phyloP scores from a whole-genome alignment of 805 yeast species.

The Kregervanrija fluxuum region DNA sequence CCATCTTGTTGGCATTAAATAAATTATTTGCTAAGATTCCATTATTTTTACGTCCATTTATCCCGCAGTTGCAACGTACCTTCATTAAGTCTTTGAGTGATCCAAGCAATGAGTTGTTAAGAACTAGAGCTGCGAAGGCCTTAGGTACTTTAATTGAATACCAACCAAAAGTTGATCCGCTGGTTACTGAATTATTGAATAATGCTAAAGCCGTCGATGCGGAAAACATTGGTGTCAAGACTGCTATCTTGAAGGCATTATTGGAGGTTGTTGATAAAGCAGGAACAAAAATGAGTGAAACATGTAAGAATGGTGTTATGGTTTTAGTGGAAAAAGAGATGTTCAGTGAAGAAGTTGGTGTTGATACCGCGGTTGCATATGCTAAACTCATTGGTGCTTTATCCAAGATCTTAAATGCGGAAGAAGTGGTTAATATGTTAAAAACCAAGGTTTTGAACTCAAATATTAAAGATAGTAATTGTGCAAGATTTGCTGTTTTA shows the following conservation, averaged over 20 bases:
- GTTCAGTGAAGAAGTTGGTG: conserved; percentile 25
- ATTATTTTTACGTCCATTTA: conserved; percentile 84
- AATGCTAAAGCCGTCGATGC: conserved; percentile 56
- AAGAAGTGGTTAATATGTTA: conserved; percentile 57
- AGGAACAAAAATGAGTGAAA: conserved; percentile 69
- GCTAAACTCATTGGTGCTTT: conserved; percentile 76
- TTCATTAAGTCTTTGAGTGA: conserved; percentile 89
- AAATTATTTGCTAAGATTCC: conserved; percentile 77
- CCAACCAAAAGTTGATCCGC: conserved; percentile 92
- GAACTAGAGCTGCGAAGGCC: conserved; percentile 84
- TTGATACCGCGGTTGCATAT: conserved; percentile 66
- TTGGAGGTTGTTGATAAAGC: conserved; percentile 75
- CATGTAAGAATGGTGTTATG: conserved; percentile 62
- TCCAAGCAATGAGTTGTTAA: conserved; percentile 58
- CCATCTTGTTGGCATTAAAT: conserved; percentile 82
- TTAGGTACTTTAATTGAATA: conserved; percentile 80
- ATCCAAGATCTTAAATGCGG: conserved; percentile 55
- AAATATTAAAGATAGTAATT: conserved; percentile 29
- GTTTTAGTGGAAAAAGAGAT: conserved; percentile 70
- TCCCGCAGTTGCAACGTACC: conserved; percentile 96
- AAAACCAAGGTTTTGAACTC: conserved; percentile 50
- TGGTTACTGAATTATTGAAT: conserved; percentile 72
- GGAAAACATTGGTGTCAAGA: conserved; percentile 59
- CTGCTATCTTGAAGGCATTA: conserved; percentile 80
- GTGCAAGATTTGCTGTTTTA: conserved; percentile 58